Conservation (phyloP, 2,329 filamentous ascomycete genomes). For the Coniochaeta hoffmannii region DNA sequence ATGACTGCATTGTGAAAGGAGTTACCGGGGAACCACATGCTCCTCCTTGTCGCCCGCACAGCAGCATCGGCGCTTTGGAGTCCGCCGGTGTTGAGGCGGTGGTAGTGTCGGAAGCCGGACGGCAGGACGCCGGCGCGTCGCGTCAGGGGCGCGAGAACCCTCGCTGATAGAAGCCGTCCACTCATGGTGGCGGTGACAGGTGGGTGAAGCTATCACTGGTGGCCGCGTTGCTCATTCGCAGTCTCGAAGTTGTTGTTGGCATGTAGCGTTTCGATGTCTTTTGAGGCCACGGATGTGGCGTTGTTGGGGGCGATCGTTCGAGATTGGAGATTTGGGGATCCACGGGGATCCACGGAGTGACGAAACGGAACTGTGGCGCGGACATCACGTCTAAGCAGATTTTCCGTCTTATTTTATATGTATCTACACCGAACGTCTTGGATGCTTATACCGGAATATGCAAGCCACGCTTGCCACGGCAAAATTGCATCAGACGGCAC, state of each 20-base stretch:
- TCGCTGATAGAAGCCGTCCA: slow-evolving; percentile 68
- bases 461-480: too few relatives aligned
- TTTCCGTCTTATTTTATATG: too few relatives aligned
- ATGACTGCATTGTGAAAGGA: slow-evolving; percentile 74
- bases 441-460: too few relatives aligned
- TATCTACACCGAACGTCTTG: too few relatives aligned
- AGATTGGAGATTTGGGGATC: slow-evolving; percentile 1
- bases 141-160: slow-evolving; percentile 55
- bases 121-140: slow-evolving; percentile 47
- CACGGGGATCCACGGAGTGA: neutral
- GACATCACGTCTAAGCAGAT: neutral
- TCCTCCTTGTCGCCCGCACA: slow-evolving; percentile 51
- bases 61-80: slow-evolving; percentile 59
- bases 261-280: neutral
- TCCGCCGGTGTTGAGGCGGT: slow-evolving; percentile 60
- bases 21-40: slow-evolving; percentile 74
- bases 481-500: neutral
- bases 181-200: slow-evolving; percentile 44
- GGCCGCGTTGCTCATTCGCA: neutral
- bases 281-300: neutral
- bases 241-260: neutral
- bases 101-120: slow-evolving; percentile 50
- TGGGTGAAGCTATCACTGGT: slow-evolving; percentile 4
- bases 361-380: neutral
- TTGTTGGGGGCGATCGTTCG: neutral